Evolutionary conservation across 108 stramenopile species (phyloP).

Genomic region (Fragilaria crotonensis): DNA sequence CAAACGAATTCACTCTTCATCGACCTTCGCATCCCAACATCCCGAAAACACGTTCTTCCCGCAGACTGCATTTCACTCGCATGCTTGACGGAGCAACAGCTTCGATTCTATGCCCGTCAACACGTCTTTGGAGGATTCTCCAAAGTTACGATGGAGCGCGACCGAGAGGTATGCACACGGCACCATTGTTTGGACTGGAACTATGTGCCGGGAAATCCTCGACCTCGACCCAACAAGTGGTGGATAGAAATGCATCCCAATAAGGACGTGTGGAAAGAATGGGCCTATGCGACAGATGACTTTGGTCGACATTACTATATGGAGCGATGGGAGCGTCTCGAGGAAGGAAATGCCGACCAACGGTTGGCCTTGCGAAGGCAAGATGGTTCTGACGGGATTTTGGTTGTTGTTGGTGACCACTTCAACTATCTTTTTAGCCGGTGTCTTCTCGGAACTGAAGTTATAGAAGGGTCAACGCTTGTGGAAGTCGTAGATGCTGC

Average conservation of each 20-base stretch:
- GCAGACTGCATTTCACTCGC: slow-evolving; percentile 17
- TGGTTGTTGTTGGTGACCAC: slow-evolving; percentile 68
- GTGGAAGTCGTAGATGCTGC: slow-evolving; percentile 63
- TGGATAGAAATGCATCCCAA: slow-evolving; percentile 51
- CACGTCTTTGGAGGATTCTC: slow-evolving; percentile 88
- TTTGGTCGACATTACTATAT: slow-evolving; percentile 75
- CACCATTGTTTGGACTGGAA: slow-evolving; percentile 93
- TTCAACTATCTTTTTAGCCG: slow-evolving; percentile 66
- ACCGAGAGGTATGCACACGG: slow-evolving; percentile 45
- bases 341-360: slow-evolving; percentile 22
- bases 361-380: slow-evolving; percentile 35
- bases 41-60: slow-evolving; percentile 25
- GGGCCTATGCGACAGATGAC: slow-evolving; percentile 69
- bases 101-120: slow-evolving; percentile 73
- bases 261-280: slow-evolving; percentile 67
- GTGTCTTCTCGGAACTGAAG: slow-evolving; percentile 19
- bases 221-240: slow-evolving; percentile 87
- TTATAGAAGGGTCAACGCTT: slow-evolving; percentile 22
- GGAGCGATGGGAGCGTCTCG: slow-evolving; percentile 76
- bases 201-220: slow-evolving; percentile 52
- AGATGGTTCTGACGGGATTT: slow-evolving; percentile 35
- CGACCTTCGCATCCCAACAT: slow-evolving; percentile 76
- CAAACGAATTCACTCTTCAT: slow-evolving; percentile 81
- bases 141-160: slow-evolving; percentile 7
- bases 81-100: slow-evolving; percentile 39